Evolutionary conservation across 1,139 yeast genomes (phyloP), one percentile per base, ranked within the genome.

Genomic region (Saccharomycopsis hybrid): DNA sequence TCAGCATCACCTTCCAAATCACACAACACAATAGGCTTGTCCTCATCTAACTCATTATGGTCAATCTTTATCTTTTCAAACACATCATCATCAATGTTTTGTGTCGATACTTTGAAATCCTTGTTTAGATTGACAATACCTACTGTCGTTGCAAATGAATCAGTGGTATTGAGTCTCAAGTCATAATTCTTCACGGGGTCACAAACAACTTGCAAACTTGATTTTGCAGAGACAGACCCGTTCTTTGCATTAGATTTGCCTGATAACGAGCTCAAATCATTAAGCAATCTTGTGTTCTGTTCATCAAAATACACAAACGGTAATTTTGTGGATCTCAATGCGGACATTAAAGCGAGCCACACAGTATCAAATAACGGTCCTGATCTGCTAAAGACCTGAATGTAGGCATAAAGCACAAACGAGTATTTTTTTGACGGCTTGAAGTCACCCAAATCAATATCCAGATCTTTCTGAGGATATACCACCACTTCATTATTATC

Each of bases 1-100:
- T 86, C 95, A 4, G 88, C 83, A 57, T 83, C 92, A 7, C 92
- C 92, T 62, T 85, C 90, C 44, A 85, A 61, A 59, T 85, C 95
- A 1, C 85, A 79, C 50, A 86, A 64, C 37, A 85, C 60, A 1
- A 79, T 70, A 0, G 74, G 60, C 38, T 61, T 56, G 1, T 54
- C 44, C 1, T 35, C 35, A 3, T 53, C 43, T 0, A 48, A 49
- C 28, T 53, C 56, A 27, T 51, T 57, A 18, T 49, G 50, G 43
- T 66, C 69, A 47, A 65, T 53, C 11, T 65, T 66, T 58, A 59
- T 59, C 8, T 24, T 31, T 11, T 38, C 43, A 4, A 13, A 35
- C 37, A 60, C 64, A 29, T 64, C 67, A 4, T 59, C 62, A 2
- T 62, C 62, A 3, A 61, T 64, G 41, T 67, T 59, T 27, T 63